Evolutionary conservation across 352 stramenopile genomes (phyloP), one percentile per base, ranked within the genome.

Genomic region (Peronospora belbahrii): DNA sequence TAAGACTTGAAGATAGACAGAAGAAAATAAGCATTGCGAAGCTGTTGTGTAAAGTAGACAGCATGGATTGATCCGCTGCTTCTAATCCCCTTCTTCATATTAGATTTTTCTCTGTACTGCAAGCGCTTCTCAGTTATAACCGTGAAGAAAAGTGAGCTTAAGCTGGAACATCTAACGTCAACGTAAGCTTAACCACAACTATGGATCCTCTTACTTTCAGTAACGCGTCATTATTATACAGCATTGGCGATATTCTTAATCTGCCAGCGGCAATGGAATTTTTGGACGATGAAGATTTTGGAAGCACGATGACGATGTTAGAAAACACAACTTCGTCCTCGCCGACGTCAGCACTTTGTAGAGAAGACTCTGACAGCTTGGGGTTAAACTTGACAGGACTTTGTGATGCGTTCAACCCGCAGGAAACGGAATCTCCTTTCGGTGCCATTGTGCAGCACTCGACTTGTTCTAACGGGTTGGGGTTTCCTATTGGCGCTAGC

Each of bases 281-380:
- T 28, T 60, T 83, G 8, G 59, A 83, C 32, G 74, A 83, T 55
- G 67, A 67, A 20, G 74, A 83, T 36, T 74, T 83, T 33, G 71
- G 82, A 55, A 79, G 62, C 56, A 79, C 71, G 17, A 78, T 83
- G 68, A 68, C 76, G 64, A 59, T 86, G 67, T 57, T 86, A 7
- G 69, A 81, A 27, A 58, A 64, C 48, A 19, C 42, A 0, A 35
- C 45, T 25, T 17, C 45, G 15, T 53, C 49, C 20, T 56, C 59
- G 9, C 45, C 41, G 0, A 58, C 41, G 11, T 58, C 51, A 15
- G 36, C 32, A 14, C 59, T 65, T 18, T 58, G 49, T 31, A 54
- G 67, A 20, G 63, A 69, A 38, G 64, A 63, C 14, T 28, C 57
- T 2, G 66, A 82, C n/a, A 65, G 42, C 11, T 32, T 81, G 18